These are phyloP conservation scores for Xylaria sp. DNA, from an alignment of 2,329 filamentous ascomycete species.

Conservation along the genomic window DNA sequence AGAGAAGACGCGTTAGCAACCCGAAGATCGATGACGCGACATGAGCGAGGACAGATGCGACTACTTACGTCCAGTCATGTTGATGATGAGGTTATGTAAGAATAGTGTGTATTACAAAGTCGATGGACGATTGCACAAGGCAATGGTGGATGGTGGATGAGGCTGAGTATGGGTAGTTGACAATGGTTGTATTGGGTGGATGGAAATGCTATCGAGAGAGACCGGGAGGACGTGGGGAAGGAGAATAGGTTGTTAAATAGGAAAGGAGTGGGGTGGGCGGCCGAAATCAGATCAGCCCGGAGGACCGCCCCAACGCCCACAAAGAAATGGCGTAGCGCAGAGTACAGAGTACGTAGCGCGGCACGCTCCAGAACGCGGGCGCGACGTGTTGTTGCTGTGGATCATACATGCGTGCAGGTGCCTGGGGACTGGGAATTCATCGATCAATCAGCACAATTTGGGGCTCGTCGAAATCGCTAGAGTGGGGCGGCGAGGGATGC, in stretches of 20 bases:
- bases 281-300: constrained; percentile 50
- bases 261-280: constrained; percentile 38
- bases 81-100: constrained; percentile 39
- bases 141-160: constrained; percentile 35
- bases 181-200: constrained; percentile 34
- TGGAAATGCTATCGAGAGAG: constrained; percentile 37
- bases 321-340: background rate
- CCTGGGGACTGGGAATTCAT: constrained; percentile 7
- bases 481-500: background rate
- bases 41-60: constrained; percentile 52
- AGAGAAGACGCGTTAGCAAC: constrained; percentile 34
- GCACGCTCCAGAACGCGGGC: constrained; percentile 21
- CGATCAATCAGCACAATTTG: constrained; percentile 16
- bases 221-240: constrained; percentile 47
- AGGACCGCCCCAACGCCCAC: constrained; percentile 7
- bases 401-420: constrained; percentile 20
- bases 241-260: constrained; percentile 43
- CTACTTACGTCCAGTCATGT: constrained; percentile 51
- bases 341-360: background rate
- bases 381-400: constrained; percentile 33
- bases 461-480: background rate
- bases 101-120: constrained; percentile 21
- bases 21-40: constrained; percentile 53
- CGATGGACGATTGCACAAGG: constrained; percentile 30
- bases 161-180: constrained; percentile 39